Base-by-base conservation (phyloP, 2,329 filamentous ascomycete genomes). In the Alternaria postmessia region DNA sequence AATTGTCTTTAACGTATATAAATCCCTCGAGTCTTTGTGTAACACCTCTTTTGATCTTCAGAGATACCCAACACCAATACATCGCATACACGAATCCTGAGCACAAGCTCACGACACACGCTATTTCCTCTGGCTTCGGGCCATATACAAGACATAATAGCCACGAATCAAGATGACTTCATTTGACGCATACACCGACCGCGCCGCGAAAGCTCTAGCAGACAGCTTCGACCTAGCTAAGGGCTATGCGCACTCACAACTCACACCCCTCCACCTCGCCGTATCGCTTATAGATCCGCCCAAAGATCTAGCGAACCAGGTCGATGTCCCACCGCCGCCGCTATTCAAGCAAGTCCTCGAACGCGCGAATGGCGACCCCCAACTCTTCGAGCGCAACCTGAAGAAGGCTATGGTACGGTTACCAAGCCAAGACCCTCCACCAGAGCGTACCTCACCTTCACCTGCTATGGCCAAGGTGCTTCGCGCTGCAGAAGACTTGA, bases 291-390 rank as follows among this genome's bases (percentile, higher is more conserved):
- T 94, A 73, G 91, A 93, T 65, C 91, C 91, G 44, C 88, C 89
- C 16, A 85, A 88, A 61, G 91, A 93, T 78, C 70, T 94, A 92
- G 79, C 92, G 92, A 81, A 83, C 81, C 66, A 82, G 80, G 47
- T 91, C 54, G 85, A 88, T 36, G 82, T 85, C 30, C 81, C 87
- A 24, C 82, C 85, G 18, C 82, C 84, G 68, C 92, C 94, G n/a
- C 87, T 99, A 54, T 96, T 98, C 84, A 89, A 92, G 68, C 95
- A 99, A 81, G 94, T 97, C 58, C 85, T 99, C 63, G 94, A 99
- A 81, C 89, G 92, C 73, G 94, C 95, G 49, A 92, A 96, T 81
- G 95, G 95, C 74, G 95, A 99, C 78, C 87, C 92, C 51, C 94
- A 98, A 79, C 84, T 91, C 42, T 90, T 98, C 72, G 93, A 96